phyloP scores from a whole-genome alignment of 2,329 filamentous ascomycete genomes.

The Exserohilum turcica region DNA sequence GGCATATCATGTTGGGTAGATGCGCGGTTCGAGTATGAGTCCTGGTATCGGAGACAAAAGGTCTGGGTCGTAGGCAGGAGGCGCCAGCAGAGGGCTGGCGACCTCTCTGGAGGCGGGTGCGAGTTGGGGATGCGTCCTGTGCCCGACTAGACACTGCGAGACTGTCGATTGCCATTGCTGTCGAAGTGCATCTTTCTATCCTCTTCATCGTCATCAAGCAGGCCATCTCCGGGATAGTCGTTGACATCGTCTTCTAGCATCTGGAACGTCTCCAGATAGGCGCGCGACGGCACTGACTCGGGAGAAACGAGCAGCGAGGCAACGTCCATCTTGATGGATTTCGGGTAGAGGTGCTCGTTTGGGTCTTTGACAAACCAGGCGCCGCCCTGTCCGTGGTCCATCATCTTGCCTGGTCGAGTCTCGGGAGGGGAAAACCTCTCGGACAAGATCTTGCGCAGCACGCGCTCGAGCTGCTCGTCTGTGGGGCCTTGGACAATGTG shows the following conservation, averaged over 20 bases:
- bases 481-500: slow-evolving; percentile 29
- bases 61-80: background rate
- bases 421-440: slow-evolving; percentile 33
- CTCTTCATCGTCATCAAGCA: slow-evolving; percentile 6
- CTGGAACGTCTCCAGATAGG: slow-evolving; percentile 34
- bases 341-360: slow-evolving; percentile 15
- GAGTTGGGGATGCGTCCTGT: background rate
- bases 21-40: background rate
- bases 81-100: background rate
- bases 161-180: background rate
- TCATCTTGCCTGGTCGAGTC: slow-evolving; percentile 12
- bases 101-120: background rate
- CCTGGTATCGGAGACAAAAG: background rate
- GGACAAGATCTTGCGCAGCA: slow-evolving; percentile 44
- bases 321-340: slow-evolving; percentile 28
- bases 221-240: slow-evolving; percentile 21
- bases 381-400: slow-evolving; percentile 17
- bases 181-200: slow-evolving; percentile 1
- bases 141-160: slow-evolving; percentile 6
- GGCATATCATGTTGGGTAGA: background rate
- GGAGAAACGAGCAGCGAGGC: slow-evolving; percentile 32
- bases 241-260: slow-evolving; percentile 33
- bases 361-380: slow-evolving; percentile 27
- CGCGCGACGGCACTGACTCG: slow-evolving; percentile 36
- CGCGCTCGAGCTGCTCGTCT: slow-evolving; percentile 44